Base-by-base conservation (phyloP, 345 rosid species). In the Aquilaria sinensis region DNA sequence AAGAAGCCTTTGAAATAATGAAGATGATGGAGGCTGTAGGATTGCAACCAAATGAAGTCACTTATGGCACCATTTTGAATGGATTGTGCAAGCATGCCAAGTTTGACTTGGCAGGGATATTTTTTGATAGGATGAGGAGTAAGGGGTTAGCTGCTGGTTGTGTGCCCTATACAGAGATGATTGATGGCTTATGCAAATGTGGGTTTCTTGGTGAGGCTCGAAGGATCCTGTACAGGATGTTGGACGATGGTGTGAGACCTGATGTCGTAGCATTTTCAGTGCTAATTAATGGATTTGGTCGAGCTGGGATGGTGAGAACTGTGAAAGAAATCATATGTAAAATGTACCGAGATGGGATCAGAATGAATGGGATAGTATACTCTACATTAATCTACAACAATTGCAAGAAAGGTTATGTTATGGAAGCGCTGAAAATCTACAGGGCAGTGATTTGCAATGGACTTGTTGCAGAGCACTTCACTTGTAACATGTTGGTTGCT, bases 191-290 rank as follows among this genome's bases (percentile, higher is more conserved):
- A 43, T 89, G 93, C 77, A 83, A 82, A 78, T 70, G 72, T 52
- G 88, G 84, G 60, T 37, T 80, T 68, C 61, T 85, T 53, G 65
- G 76, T 77, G 91, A 85, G 72, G 89, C 96, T 51, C 60, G 81
- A 54, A 69, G 67, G 63, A 60, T 89, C 77, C 74, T 89, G 5
- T 53, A 70, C 64, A 66, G 66, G 71, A 89, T 89, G 98, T 52
- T 78, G 16, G 68, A 69, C 71, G 88, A 81, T 73, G 86, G 85
- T 61, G 74, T 69, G 66, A 56, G 53, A 70, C 90, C 91, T 48
- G 98, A 92, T 80, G 47, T 87, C 51, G 74, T 87, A 60, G 85
- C 96, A 33, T 89, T 81, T 70, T 87, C 98, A 34, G 89, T 73
- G 11, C 93, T 92, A 50, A 68, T 92, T 64, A 85, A 85, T 75